Percentiles rank a stretch among this genome's conserved stretches.
Evolutionary conservation across 1,284 basidiomycete species (phyloP).

Genomic region (Moniliophthora roreri): DNA sequence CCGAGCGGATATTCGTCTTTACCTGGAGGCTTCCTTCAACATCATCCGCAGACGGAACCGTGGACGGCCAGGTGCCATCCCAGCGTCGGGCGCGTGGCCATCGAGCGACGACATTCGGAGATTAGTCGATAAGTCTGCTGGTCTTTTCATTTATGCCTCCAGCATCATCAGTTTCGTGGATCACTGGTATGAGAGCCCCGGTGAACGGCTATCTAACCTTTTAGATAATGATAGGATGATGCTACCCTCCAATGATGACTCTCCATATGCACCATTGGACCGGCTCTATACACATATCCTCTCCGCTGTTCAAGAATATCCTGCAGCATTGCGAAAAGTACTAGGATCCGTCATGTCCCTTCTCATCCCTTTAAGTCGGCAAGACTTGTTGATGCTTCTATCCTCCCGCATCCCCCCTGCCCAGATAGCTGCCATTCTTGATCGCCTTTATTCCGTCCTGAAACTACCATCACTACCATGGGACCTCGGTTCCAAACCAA

Average conservation of each 20-base stretch:
- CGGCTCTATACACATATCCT: no score
- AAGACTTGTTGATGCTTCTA: no score
- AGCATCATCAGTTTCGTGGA: background rate
- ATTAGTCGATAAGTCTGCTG: background rate
- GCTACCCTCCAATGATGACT: no score
- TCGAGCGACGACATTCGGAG: background rate
- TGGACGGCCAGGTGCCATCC: background rate
- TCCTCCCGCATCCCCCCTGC: background rate
- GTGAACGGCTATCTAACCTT: background rate
- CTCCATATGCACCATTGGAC: no score
- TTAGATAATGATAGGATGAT: background rate
- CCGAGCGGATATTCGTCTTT: background rate
- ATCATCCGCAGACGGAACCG: background rate
- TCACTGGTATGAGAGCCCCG: background rate
- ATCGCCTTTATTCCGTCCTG: background rate
- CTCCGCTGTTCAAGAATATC: no score
- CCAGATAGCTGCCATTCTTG: background rate
- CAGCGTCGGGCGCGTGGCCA: background rate
- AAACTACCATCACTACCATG: background rate
- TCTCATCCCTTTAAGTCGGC: no score
- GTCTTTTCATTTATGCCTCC: background rate
- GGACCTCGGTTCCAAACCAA: background rate
- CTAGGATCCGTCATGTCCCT: no score
- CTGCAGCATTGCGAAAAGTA: no score
- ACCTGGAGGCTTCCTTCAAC: background rate